A percentile compares a stretch with the other conserved stretches of the same genome.
These are phyloP conservation scores for Zygotorulaspora mrakii DNA, from an alignment of 1,139 yeast genomes.

Conservation along the genomic window DNA sequence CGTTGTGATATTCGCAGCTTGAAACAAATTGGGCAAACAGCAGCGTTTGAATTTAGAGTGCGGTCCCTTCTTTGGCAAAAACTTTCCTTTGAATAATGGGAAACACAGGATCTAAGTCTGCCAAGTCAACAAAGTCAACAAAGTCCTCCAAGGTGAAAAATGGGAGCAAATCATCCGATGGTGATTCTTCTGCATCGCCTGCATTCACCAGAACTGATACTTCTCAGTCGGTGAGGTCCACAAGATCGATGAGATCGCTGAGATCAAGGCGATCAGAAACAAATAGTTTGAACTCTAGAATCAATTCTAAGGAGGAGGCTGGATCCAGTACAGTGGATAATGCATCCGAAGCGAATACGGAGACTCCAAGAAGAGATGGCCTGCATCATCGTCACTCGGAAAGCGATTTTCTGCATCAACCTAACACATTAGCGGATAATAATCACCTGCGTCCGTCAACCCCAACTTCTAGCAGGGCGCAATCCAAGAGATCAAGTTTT, in stretches of 20 bases:
- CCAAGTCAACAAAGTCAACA: slow-evolving; percentile 18
- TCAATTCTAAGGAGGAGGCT: slow-evolving; percentile 2
- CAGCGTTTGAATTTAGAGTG: too few species aligned
- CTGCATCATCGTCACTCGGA: slow-evolving; percentile 6
- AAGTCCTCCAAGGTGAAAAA: slow-evolving; percentile 20
- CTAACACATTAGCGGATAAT: slow-evolving; percentile 7
- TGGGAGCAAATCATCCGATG: slow-evolving; percentile 9
- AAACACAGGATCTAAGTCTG: slow-evolving; percentile 34
- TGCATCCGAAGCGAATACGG: slow-evolving; percentile 11
- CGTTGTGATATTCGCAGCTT: too few species aligned
- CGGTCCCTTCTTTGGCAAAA: too few species aligned
- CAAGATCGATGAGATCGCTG: slow-evolving; percentile 48
- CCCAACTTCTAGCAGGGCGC: slow-evolving; percentile 14
- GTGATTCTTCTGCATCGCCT: slow-evolving; percentile 33
- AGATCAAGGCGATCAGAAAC: slow-evolving; percentile 39
- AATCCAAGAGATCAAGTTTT: slow-evolving; percentile 25
- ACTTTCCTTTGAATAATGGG: slow-evolving; percentile 28
- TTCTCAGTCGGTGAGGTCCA: slow-evolving; percentile 48
- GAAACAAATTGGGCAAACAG: not conserved
- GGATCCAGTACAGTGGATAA: slow-evolving; percentile 12
- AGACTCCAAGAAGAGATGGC: slow-evolving; percentile 9
- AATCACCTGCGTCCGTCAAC: slow-evolving; percentile 13
- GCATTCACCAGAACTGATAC: slow-evolving; percentile 51
- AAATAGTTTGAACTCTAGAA: slow-evolving; percentile 1
- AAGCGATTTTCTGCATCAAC: slow-evolving; percentile 6